phyloP scores from a whole-genome alignment of 768 basidiomycete genomes.

The Boletus subparvulus region DNA sequence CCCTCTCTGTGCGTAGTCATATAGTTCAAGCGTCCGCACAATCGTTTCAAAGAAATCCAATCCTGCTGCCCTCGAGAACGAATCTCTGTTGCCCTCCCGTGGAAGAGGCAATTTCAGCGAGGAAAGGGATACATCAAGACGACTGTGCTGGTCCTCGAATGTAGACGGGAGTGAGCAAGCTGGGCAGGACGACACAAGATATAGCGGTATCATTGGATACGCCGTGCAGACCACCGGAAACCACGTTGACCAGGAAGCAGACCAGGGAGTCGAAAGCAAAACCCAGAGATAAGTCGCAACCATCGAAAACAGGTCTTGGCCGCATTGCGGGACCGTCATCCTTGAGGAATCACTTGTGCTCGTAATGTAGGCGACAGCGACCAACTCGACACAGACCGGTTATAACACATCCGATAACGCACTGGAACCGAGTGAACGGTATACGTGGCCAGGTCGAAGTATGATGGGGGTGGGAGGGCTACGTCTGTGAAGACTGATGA shows the following conservation, averaged over 20 bases:
- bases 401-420: constrained; percentile 18
- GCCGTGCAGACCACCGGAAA: constrained; percentile 1
- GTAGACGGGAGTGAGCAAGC: constrained; percentile 15
- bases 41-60: constrained; percentile 26
- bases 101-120: constrained; percentile 42
- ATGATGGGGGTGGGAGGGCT: constrained; percentile 23
- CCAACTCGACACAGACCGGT: constrained; percentile 16
- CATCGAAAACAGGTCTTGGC: constrained; percentile 36
- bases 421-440: constrained; percentile 40
- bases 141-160: constrained; percentile 10
- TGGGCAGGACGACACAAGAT: constrained; percentile 1
- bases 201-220: constrained; percentile 13
- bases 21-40: constrained; percentile 6
- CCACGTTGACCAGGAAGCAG: constrained; percentile 17
- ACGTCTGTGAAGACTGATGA: constrained; percentile 19
- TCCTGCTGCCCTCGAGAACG: constrained; percentile 48
- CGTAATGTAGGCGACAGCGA: constrained; percentile 1
- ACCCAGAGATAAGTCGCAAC: constrained; percentile 8
- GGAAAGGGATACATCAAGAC: constrained; percentile 17
- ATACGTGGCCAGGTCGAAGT: constrained; percentile 28
- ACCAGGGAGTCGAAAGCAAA: constrained; percentile 28
- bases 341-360: background rate
- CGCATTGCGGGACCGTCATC: background rate
- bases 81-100: constrained; percentile 55
- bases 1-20: constrained; percentile 26